These are phyloP conservation scores for Globisporangium canariense DNA, from an alignment of 352 stramenopile species.

Conservation along the genomic window DNA sequence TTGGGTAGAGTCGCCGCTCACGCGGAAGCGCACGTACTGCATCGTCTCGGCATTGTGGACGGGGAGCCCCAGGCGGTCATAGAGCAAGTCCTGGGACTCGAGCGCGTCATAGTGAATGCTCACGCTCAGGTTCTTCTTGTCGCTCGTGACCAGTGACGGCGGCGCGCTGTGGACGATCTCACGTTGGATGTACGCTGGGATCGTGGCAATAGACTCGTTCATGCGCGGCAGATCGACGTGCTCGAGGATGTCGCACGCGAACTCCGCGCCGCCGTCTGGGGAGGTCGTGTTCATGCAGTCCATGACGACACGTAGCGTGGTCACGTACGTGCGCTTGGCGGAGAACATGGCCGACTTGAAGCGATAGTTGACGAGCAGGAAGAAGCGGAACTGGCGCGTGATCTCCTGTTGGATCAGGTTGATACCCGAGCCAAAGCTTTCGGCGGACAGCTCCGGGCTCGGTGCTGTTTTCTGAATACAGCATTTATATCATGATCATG, in stretches of 20 bases:
- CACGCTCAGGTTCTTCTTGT: constrained; percentile 32
- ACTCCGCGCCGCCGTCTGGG: constrained; percentile 9
- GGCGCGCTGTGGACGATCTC: constrained; percentile 42
- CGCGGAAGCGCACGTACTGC: constrained; percentile 55
- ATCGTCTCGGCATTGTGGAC: constrained; percentile 26
- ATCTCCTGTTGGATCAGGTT: constrained; percentile 38
- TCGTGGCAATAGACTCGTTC: constrained; percentile 33
- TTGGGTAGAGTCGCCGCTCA: constrained; percentile 25
- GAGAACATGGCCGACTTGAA: constrained; percentile 59
- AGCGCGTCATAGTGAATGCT: constrained; percentile 48
- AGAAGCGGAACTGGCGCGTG: constrained; percentile 43
- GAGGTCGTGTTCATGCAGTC: constrained; percentile 47
- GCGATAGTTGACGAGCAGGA: constrained; percentile 53
- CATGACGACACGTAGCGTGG: constrained; percentile 49
- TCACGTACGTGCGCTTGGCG: constrained; percentile 51
- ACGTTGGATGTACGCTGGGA: constrained; percentile 40
- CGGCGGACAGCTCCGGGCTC: constrained; percentile 35
- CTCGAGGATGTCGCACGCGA: constrained; percentile 55
- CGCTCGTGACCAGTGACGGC: constrained; percentile 18
- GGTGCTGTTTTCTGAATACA: constrained; percentile 29
- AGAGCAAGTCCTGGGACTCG: constrained; percentile 46
- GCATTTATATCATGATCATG: not conserved
- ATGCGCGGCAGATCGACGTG: constrained; percentile 48
- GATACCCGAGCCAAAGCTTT: constrained; percentile 33
- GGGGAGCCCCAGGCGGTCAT: constrained; percentile 17